Evolutionary conservation across 192 early-diverging fungal genomes (phyloP).

Genomic region (Chytriomyces sp.): DNA sequence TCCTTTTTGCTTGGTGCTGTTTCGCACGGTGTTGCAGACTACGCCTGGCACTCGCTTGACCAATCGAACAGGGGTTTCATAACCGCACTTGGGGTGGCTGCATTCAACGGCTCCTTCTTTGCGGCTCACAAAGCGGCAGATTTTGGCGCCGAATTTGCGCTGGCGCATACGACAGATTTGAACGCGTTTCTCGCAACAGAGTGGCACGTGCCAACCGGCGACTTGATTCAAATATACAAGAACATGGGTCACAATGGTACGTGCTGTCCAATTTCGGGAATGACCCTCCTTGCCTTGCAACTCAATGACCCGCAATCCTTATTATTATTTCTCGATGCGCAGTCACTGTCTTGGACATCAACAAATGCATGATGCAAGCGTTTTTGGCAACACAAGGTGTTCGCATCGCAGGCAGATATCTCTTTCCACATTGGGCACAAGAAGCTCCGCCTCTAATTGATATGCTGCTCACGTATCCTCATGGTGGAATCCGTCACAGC

Average conservation of each 20-base stretch:
- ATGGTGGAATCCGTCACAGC: conserved; percentile 74
- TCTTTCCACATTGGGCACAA: conserved; percentile 63
- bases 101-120: conserved; percentile 41
- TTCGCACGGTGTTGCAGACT: conserved; percentile 73
- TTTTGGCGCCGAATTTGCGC: conserved; percentile 67
- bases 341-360: conserved; percentile 36
- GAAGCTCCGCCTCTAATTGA: conserved; percentile 78
- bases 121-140: conserved; percentile 67
- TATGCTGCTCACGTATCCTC: conserved; percentile 70
- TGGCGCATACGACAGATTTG: conserved; percentile 50
- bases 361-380: conserved; percentile 64
- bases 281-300: not conserved
- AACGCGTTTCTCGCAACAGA: conserved; percentile 4
- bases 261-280: not conserved
- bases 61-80: conserved; percentile 63
- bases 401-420: conserved; percentile 57
- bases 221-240: conserved; percentile 68
- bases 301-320: not conserved
- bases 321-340: not conserved
- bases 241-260: conserved; percentile 48
- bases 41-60: conserved; percentile 69
- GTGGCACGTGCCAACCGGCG: conserved; percentile 70
- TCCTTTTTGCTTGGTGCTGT: conserved; percentile 69
- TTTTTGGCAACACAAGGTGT: conserved; percentile 66
- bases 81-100: conserved; percentile 16